These are phyloP conservation scores for Striga asiatica DNA, from an alignment of 257 asterid genomes.

Conservation along the genomic window DNA sequence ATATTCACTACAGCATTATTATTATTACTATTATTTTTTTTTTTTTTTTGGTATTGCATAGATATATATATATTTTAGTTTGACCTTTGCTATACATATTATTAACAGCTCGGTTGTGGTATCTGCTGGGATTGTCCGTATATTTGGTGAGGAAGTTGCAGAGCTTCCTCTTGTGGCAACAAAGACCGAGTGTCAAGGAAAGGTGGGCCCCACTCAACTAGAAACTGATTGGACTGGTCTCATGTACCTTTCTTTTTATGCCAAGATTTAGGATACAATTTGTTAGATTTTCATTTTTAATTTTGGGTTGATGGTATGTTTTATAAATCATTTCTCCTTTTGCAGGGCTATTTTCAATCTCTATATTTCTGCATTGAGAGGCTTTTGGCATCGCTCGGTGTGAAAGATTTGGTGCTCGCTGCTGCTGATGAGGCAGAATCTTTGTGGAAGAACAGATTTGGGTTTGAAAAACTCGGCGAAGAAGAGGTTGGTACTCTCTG, in stretches of 20 bases:
- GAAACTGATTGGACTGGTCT: no score
- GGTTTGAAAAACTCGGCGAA: slow-evolving; percentile 22
- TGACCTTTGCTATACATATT: neutral
- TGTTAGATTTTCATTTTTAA: no score
- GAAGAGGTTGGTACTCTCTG: slow-evolving; percentile 30
- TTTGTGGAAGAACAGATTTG: slow-evolving; percentile 28
- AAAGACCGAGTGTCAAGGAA: slow-evolving; percentile 41
- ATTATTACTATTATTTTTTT: no score
- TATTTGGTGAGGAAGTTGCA: slow-evolving; percentile 72
- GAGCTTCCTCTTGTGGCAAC: slow-evolving; percentile 94
- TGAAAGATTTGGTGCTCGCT: slow-evolving; percentile 28
- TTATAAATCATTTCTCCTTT: neutral
- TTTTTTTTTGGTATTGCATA: neutral
- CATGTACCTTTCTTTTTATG: no score
- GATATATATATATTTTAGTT: neutral
- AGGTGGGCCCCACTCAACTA: no score
- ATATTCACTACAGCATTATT: neutral
- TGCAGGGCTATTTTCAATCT: slow-evolving; percentile 75
- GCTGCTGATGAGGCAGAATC: slow-evolving; percentile 41
- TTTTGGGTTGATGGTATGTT: neutral
- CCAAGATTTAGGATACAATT: neutral
- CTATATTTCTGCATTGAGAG: slow-evolving; percentile 21
- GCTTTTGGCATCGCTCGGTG: slow-evolving; percentile 18
- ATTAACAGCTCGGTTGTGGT: slow-evolving; percentile 52
- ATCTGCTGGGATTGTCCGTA: slow-evolving; percentile 70